A percentile compares a stretch with the other conserved stretches of the same genome.
These are phyloP conservation scores for Candida yuanshanica DNA, from an alignment of 805 yeast species.

Conservation along the genomic window DNA sequence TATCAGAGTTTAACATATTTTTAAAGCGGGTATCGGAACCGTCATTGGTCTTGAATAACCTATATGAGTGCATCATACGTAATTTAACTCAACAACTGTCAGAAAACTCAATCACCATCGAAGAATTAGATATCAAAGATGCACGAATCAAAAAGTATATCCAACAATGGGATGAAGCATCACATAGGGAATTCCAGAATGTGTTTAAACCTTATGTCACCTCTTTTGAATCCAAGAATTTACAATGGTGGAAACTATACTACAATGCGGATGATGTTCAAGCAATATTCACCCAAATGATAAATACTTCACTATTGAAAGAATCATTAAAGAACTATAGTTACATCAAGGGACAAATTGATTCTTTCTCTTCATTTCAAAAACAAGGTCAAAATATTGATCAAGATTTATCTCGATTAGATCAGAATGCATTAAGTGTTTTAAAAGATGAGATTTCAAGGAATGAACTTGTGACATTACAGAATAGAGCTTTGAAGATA, in stretches of 20 bases:
- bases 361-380: slow-evolving; percentile 20
- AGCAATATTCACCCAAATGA: slow-evolving; percentile 22
- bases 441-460: slow-evolving; percentile 17
- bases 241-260: slow-evolving; percentile 29
- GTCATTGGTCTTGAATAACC: slow-evolving; percentile 12
- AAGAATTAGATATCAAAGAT: slow-evolving; percentile 14
- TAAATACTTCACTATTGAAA: slow-evolving; percentile 20
- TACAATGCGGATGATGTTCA: slow-evolving; percentile 26
- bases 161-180: slow-evolving; percentile 24
- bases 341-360: slow-evolving; percentile 29
- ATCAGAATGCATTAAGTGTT: slow-evolving; percentile 14
- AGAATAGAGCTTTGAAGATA: slow-evolving; percentile 21
- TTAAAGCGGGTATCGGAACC: slow-evolving; percentile 13
- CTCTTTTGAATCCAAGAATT: slow-evolving; percentile 20
- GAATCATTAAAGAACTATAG: slow-evolving; percentile 24
- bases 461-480: slow-evolving; percentile 18
- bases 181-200: slow-evolving; percentile 27
- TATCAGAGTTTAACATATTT: slow-evolving; percentile 12
- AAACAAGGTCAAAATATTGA: neutral
- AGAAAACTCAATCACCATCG: slow-evolving; percentile 16
- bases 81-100: slow-evolving; percentile 15
- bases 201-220: slow-evolving; percentile 23
- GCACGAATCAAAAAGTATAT: slow-evolving; percentile 17
- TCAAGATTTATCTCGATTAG: slow-evolving; percentile 6
- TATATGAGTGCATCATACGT: slow-evolving; percentile 11